Evolutionary conservation across 768 basidiomycete genomes (phyloP).

Genomic region (Chalciporus chontae): DNA sequence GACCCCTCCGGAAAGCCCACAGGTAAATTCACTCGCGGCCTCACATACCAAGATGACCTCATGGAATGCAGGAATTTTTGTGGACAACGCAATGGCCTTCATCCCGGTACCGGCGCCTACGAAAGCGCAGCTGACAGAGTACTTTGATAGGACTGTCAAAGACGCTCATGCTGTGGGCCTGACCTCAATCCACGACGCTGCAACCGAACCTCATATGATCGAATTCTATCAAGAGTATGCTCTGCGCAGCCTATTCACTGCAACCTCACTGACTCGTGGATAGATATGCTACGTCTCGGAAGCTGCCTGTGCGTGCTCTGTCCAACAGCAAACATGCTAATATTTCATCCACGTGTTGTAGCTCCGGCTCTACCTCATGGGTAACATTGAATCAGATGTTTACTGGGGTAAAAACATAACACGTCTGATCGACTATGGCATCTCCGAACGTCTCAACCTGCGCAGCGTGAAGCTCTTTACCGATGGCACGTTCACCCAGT

Average conservation of each 20-base stretch:
- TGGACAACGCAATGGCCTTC: slow-evolving; percentile 86
- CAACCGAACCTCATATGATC: slow-evolving; percentile 45
- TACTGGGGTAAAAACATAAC: slow-evolving; percentile 68
- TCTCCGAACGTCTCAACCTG: slow-evolving; percentile 49
- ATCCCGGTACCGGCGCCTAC: slow-evolving; percentile 66
- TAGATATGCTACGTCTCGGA: slow-evolving; percentile 67
- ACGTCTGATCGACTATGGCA: slow-evolving; percentile 56
- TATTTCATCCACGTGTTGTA: slow-evolving; percentile 20
- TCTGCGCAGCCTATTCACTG: neutral
- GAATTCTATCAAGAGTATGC: slow-evolving; percentile 60
- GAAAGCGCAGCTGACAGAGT: slow-evolving; percentile 51
- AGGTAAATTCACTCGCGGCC: slow-evolving; percentile 36
- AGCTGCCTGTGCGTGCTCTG: slow-evolving; percentile 56
- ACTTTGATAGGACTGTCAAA: slow-evolving; percentile 57
- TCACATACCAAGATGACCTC: neutral
- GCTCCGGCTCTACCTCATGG: slow-evolving; percentile 66
- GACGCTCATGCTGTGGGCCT: slow-evolving; percentile 79
- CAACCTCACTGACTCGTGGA: slow-evolving; percentile 1
- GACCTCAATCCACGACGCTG: slow-evolving; percentile 86
- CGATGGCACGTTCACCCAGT: slow-evolving; percentile 50
- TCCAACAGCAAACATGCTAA: neutral
- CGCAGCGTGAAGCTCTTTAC: slow-evolving; percentile 72
- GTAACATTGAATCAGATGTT: slow-evolving; percentile 42
- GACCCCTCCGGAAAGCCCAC: slow-evolving; percentile 62
- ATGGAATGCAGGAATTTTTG: slow-evolving; percentile 53